Conservation (phyloP, 192 early-diverging fungal genomes). For the Funneliformis geosporum region DNA sequence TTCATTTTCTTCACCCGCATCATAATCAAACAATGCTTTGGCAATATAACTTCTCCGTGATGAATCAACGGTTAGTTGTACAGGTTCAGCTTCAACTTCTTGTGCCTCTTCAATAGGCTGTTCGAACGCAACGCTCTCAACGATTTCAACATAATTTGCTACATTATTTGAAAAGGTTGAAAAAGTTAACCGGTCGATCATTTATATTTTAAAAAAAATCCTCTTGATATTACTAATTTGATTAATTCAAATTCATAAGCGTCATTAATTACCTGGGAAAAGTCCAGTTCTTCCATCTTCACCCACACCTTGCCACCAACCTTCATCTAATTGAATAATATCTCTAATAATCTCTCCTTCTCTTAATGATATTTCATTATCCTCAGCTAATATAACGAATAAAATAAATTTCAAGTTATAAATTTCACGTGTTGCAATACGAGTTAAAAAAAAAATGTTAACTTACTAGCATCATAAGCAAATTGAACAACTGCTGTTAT, state of each 20-base stretch:
- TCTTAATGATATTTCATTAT: slow-evolving; percentile 82
- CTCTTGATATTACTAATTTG: too few species aligned
- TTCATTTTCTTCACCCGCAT: slow-evolving; percentile 85
- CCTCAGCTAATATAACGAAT: slow-evolving; percentile 39
- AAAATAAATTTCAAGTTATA: background rate
- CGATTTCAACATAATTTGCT: slow-evolving; percentile 47
- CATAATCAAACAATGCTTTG: slow-evolving; percentile 80
- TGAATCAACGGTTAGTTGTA: slow-evolving; percentile 30
- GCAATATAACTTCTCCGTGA: slow-evolving; percentile 47
- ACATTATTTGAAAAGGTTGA: background rate
- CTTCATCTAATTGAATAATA: slow-evolving; percentile 82
- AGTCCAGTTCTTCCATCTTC: slow-evolving; percentile 76
- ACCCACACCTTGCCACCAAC: slow-evolving; percentile 90
- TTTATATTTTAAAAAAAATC: too few species aligned
- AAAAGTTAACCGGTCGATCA: too few species aligned
- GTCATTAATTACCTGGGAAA: slow-evolving; percentile 66
- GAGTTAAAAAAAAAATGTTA: background rate
- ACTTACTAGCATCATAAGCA: slow-evolving; percentile 65
- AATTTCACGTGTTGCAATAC: background rate
- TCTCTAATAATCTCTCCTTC: slow-evolving; percentile 83
- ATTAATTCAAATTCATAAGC: too few species aligned
- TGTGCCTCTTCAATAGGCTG: slow-evolving; percentile 22
- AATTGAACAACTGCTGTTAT: slow-evolving; percentile 72
- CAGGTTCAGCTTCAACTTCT: slow-evolving; percentile 21
- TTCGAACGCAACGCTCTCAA: slow-evolving; percentile 11